These are phyloP conservation scores for Paramarasmius palmivorus DNA, from an alignment of 1,284 basidiomycete genomes.

Conservation along the genomic window DNA sequence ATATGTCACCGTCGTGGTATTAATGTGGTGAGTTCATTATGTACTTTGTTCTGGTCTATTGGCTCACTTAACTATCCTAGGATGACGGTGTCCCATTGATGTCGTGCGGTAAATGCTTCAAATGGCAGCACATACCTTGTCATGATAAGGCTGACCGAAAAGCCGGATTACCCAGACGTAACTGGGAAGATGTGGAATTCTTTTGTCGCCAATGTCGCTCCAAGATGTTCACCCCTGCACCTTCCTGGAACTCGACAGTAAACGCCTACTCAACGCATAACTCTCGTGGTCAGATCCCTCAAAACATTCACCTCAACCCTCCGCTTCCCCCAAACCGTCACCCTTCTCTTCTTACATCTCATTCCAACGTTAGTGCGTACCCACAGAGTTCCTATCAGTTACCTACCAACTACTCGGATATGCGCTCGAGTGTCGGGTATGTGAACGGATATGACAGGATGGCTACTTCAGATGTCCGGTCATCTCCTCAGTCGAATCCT, in stretches of 20 bases:
- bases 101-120: constrained; percentile 75
- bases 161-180: constrained; percentile 58
- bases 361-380: too few relatives aligned
- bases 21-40: constrained; percentile 56
- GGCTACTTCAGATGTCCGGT: constrained; percentile 10
- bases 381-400: neutral
- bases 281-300: neutral
- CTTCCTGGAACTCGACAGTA: constrained; percentile 17
- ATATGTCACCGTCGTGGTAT: constrained; percentile 70
- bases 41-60: constrained; percentile 3
- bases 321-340: neutral
- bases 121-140: constrained; percentile 84
- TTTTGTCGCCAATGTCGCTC: constrained; percentile 52
- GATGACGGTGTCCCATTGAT: constrained; percentile 77
- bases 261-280: constrained; percentile 18
- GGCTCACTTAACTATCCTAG: constrained; percentile 25
- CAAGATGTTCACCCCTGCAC: neutral
- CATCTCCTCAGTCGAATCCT: constrained; percentile 2
- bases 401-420: neutral
- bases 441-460: constrained; percentile 3
- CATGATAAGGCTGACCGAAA: constrained; percentile 65
- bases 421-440: neutral
- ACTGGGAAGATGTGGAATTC: constrained; percentile 75
- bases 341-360: neutral
- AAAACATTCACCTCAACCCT: neutral